A percentile compares a stretch with the other conserved stretches of the same genome.
Conservation (phyloP, 108 stramenopile species). For the Nitzschia sp. region DNA sequence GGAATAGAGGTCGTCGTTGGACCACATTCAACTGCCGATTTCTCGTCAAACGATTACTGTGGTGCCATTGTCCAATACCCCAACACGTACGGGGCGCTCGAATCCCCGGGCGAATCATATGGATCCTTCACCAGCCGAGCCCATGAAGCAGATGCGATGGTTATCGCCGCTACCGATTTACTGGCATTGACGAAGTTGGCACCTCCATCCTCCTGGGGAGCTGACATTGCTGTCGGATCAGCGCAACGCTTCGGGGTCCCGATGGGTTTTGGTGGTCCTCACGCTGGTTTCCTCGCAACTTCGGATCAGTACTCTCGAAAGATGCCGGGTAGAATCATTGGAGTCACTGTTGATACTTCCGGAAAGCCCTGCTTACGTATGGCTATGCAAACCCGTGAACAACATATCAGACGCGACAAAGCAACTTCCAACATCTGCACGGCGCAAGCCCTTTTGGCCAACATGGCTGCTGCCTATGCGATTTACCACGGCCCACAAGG, state of each 20-base stretch:
- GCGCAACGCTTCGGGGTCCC: constrained; percentile 99
- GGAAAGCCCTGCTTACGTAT: constrained; percentile 97
- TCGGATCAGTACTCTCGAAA: constrained; percentile 91
- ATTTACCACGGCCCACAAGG: constrained; percentile 99
- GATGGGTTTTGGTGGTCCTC: constrained; percentile 99
- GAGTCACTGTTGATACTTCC: constrained; percentile 87
- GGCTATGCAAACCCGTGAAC: constrained; percentile 99
- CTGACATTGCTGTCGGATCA: constrained; percentile 98
- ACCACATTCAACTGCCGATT: constrained; percentile 71
- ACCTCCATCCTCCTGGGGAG: constrained; percentile 93
- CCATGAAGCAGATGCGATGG: constrained; percentile 82
- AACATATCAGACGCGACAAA: constrained; percentile 99
- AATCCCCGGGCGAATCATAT: constrained; percentile 85
- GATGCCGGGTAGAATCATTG: constrained; percentile 99
- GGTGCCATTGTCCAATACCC: constrained; percentile 99
- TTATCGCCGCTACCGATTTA: constrained; percentile 95
- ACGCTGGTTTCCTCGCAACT: constrained; percentile 97
- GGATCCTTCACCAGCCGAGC: constrained; percentile 77
- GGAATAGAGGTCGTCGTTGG: constrained; percentile 94
- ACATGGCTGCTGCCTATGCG: constrained; percentile 99
- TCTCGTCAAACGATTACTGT: constrained; percentile 79
- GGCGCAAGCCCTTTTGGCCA: constrained; percentile 98
- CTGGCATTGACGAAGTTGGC: constrained; percentile 91
- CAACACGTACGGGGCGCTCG: constrained; percentile 92
- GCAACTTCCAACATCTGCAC: constrained; percentile 99